Conservation (phyloP, 2,329 filamentous ascomycete genomes). For the Penicillium sp. region DNA sequence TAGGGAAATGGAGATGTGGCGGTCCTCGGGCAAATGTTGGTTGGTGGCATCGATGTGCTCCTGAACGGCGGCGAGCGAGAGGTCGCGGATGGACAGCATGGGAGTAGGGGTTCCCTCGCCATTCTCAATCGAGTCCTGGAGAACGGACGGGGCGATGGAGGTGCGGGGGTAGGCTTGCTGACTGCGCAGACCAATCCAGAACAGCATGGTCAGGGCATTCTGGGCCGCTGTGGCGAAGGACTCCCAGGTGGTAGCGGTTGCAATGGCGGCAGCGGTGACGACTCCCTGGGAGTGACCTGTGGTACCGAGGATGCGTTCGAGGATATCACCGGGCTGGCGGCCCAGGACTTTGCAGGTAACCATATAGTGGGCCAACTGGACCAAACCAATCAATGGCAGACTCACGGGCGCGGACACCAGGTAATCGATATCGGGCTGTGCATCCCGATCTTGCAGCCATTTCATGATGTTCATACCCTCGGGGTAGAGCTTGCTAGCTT, state of each 20-base stretch:
- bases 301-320: slow-evolving; percentile 79
- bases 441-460: slow-evolving; percentile 86
- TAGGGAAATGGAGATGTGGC: slow-evolving; percentile 91
- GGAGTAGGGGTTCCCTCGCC: slow-evolving; percentile 95
- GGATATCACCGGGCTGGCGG: slow-evolving; percentile 81
- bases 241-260: slow-evolving; percentile 89
- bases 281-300: slow-evolving; percentile 97
- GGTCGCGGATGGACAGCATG: slow-evolving; percentile 95
- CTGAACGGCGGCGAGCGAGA: slow-evolving; percentile 83
- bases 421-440: slow-evolving; percentile 91
- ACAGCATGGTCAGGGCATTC: slow-evolving; percentile 85
- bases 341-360: slow-evolving; percentile 92
- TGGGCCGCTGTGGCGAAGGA: slow-evolving; percentile 78
- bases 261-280: slow-evolving; percentile 86
- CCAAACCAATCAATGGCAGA: slow-evolving; percentile 91
- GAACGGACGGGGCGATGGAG: slow-evolving; percentile 82
- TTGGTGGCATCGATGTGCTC: slow-evolving; percentile 97
- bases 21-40: slow-evolving; percentile 86
- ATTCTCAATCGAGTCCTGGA: slow-evolving; percentile 90
- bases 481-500: slow-evolving; percentile 90
- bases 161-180: slow-evolving; percentile 97
- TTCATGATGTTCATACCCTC: slow-evolving; percentile 95
- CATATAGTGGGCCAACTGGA: slow-evolving; percentile 92
- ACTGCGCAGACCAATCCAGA: slow-evolving; percentile 97
- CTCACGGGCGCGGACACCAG: slow-evolving; percentile 92